Evolutionary conservation across 352 stramenopile genomes (phyloP).

Genomic region (Phytophthora syringae): DNA sequence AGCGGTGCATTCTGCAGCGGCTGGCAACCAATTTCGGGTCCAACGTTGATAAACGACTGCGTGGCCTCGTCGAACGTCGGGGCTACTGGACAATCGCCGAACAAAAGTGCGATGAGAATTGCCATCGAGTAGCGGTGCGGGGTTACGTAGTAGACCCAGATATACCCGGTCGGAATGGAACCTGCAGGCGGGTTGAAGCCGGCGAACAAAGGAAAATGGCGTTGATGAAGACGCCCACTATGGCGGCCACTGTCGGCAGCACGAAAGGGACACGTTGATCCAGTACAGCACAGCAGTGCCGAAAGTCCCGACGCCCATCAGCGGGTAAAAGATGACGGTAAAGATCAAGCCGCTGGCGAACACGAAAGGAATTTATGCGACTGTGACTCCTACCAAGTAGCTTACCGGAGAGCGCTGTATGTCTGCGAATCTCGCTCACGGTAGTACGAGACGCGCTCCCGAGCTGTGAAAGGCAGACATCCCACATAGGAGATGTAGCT

Average conservation of each 20-base stretch:
- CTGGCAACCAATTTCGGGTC: constrained; percentile 37
- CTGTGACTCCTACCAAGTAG: constrained; percentile 69
- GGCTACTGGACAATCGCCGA: constrained; percentile 30
- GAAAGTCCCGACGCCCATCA: constrained; percentile 37
- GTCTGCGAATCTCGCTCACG: constrained; percentile 68
- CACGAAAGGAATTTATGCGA: constrained; percentile 59
- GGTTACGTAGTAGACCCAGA: constrained; percentile 47
- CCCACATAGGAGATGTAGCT: constrained; percentile 64
- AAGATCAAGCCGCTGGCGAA: constrained; percentile 25
- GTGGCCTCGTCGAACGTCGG: constrained; percentile 22
- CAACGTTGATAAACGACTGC: constrained; percentile 18
- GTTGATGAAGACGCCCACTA: constrained; percentile 40
- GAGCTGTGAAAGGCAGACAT: constrained; percentile 64
- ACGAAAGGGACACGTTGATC: constrained; percentile 23
- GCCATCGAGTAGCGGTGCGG: constrained; percentile 34
- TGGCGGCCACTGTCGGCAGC: constrained; percentile 18
- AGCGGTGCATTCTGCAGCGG: constrained; percentile 34
- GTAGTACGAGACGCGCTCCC: constrained; percentile 81
- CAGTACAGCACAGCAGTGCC: constrained; percentile 29
- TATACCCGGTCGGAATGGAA: constrained; percentile 40
- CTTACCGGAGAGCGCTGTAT: constrained; percentile 69
- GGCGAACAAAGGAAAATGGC: constrained; percentile 63
- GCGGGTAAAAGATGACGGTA: constrained; percentile 17
- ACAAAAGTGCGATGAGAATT: constrained; percentile 26
- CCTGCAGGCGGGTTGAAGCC: constrained; percentile 53